phyloP scores from a whole-genome alignment of 495 filamentous ascomycete genomes.

The Aspergillus funiculosus region DNA sequence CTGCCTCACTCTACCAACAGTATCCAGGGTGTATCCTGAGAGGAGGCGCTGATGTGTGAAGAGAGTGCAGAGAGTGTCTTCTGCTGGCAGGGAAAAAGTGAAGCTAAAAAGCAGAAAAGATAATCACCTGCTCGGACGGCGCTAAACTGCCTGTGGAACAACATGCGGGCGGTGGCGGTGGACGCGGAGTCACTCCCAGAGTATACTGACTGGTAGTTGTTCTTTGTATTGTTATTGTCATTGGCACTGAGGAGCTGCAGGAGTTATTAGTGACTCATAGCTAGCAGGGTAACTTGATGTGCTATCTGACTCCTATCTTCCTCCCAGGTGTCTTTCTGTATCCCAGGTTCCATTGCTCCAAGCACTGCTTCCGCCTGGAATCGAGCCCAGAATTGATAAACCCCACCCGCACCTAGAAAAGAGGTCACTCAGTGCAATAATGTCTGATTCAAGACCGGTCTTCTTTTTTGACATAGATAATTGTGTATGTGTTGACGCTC shows the following conservation, averaged over 20 bases:
- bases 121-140: constrained; percentile 5
- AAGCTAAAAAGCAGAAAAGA: neutral
- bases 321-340: neutral
- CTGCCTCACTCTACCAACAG: neutral
- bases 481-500: constrained; percentile 53
- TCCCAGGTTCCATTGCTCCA: too few species aligned
- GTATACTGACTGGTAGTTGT: neutral
- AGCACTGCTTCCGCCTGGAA: too few species aligned
- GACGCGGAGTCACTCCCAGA: too few species aligned
- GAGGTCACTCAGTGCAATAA: constrained; percentile 3
- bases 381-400: too few species aligned
- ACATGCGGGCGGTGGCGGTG: neutral
- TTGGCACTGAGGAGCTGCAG: neutral
- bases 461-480: constrained; percentile 98
- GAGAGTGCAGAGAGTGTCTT: neutral
- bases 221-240: neutral
- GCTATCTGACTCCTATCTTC: neutral
- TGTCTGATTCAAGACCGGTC: constrained; percentile 47
- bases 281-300: neutral
- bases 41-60: neutral
- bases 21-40: neutral
- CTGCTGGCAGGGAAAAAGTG: neutral
- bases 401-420: too few species aligned
- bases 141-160: constrained; percentile 10
- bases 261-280: neutral